Conservation (phyloP, 495 filamentous ascomycete genomes). For the Barbatosphaeria neglecta region DNA sequence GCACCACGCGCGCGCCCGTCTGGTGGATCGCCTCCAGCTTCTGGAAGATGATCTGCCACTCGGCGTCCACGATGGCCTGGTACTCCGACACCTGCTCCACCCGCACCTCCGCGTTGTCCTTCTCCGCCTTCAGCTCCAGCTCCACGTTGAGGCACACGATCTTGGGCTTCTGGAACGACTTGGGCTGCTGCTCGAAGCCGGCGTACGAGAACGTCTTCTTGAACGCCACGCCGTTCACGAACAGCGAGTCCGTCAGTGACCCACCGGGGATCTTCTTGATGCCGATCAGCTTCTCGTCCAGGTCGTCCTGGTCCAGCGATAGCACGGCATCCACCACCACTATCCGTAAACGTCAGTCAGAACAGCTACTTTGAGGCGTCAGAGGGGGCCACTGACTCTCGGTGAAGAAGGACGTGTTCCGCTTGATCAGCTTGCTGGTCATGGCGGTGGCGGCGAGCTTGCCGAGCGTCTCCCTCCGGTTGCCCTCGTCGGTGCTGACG, state of each 20-base stretch:
- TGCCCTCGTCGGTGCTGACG: slow-evolving; percentile 71
- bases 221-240: slow-evolving; percentile 96
- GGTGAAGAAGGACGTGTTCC: slow-evolving; percentile 93
- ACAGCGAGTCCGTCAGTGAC: slow-evolving; percentile 90
- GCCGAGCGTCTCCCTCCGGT: slow-evolving; percentile 77
- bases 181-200: slow-evolving; percentile 98
- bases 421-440: slow-evolving; percentile 98
- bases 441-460: slow-evolving; percentile 95
- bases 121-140: slow-evolving; percentile 93
- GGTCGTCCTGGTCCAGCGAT: slow-evolving; percentile 91
- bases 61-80: slow-evolving; percentile 96
- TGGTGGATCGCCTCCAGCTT: slow-evolving; percentile 90
- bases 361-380: background rate
- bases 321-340: slow-evolving; percentile 98
- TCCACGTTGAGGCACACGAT: slow-evolving; percentile 97
- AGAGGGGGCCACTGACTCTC: slow-evolving; percentile 56
- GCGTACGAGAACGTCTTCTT: slow-evolving; percentile 99
- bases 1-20: slow-evolving; percentile 90
- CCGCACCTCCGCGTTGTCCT: slow-evolving; percentile 96
- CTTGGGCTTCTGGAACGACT: slow-evolving; percentile 83
- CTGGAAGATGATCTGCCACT: slow-evolving; percentile 99
- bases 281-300: slow-evolving; percentile 96
- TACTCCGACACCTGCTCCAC: slow-evolving; percentile 99
- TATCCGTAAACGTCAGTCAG: slow-evolving; percentile 17
- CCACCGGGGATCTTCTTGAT: slow-evolving; percentile 96